phyloP scores from a whole-genome alignment of 192 early-diverging fungal species.

The Coemansia sp. region DNA sequence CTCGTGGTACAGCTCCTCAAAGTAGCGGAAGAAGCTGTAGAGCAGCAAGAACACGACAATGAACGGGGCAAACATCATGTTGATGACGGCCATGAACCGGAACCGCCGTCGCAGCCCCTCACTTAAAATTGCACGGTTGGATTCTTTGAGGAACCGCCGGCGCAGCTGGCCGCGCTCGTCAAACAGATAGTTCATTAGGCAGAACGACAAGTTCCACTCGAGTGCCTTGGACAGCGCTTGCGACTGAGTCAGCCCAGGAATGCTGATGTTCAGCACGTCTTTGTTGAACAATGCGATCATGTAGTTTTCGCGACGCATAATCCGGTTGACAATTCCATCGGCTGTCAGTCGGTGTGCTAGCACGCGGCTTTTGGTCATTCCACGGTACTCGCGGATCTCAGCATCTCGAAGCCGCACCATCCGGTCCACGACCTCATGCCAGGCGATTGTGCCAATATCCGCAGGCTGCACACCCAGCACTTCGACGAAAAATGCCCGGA shows the following conservation, averaged over 20 bases:
- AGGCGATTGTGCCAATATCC: conserved; percentile 81
- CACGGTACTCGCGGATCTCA: conserved; percentile 56
- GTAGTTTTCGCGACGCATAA: conserved; percentile 98
- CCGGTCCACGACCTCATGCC: conserved; percentile 78
- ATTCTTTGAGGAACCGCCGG: conserved; percentile 75
- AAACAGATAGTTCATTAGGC: conserved; percentile 83
- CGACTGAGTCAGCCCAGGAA: conserved; percentile 59
- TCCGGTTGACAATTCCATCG: conserved; percentile 84
- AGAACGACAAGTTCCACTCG: conserved; percentile 90
- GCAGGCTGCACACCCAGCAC: conserved; percentile 73
- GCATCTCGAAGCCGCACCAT: conserved; percentile 72
- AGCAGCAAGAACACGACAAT: conserved; percentile 76
- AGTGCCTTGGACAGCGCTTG: conserved; percentile 81
- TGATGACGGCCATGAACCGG: conserved; percentile 82
- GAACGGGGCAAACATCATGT: conserved; percentile 83
- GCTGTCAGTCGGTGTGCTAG: conserved; percentile 59
- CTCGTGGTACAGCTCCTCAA: conserved; percentile 80
- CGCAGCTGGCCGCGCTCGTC: conserved; percentile 81
- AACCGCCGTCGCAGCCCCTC: conserved; percentile 76
- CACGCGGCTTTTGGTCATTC: conserved; percentile 49
- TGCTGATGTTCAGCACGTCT: conserved; percentile 76
- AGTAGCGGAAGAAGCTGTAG: conserved; percentile 89
- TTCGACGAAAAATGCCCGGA: conserved; percentile 80
- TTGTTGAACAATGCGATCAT: conserved; percentile 93
- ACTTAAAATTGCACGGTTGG: conserved; percentile 61